Base-by-base conservation (phyloP, 2,329 filamentous ascomycete species). In the Diaporthe vexans region DNA sequence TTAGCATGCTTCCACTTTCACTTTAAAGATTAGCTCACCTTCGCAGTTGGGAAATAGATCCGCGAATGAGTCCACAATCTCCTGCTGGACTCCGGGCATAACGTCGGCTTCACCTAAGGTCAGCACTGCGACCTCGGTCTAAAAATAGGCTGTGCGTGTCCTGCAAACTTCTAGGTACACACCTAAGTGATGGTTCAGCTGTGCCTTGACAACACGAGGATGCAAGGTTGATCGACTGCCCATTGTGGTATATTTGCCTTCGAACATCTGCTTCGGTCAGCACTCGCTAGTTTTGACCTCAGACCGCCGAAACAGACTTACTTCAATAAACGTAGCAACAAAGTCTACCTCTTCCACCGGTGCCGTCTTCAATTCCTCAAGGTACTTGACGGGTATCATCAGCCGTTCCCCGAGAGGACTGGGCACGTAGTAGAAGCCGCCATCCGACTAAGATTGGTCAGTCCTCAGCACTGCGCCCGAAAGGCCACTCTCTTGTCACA, bases 171-270 rank as follows among this genome's bases (percentile, higher is more conserved):
- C 4, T 4, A n/a, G 19, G 9, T 3, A 80, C 69, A 76, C 72
- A 46, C 76, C 67, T 17, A 80, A 43, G 61, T 79, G 68, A 21
- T 78, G 78, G 63, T 80, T 81, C 8, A 82, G 33, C 37, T 80
- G 75, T 15, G 61, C 74, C 43, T 77, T 78, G 52, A 78, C 76
- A 2, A 80, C 78, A 4, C 80, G 74, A 17, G 80, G 79, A 52
- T 81, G 80, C 26, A 81, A 73, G 0, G 78, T 80, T 2, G 77
- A 79, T 9, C 79, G 77, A 48, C 77, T 80, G 21, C 80, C 80
- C 74, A 81, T 78, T 0, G 79, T 80, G 0, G 80, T 82, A 73
- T 81, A 81, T 71, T 78, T 78, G n/a, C 79, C 80, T 71, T 81
- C 80, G 57, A 82, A 82, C 79, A 81, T 81, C 75, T 80, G 5